Evolutionary conservation across 805 yeast species (phyloP).

Genomic region (Hemisphaericaspora nanyangensis): DNA sequence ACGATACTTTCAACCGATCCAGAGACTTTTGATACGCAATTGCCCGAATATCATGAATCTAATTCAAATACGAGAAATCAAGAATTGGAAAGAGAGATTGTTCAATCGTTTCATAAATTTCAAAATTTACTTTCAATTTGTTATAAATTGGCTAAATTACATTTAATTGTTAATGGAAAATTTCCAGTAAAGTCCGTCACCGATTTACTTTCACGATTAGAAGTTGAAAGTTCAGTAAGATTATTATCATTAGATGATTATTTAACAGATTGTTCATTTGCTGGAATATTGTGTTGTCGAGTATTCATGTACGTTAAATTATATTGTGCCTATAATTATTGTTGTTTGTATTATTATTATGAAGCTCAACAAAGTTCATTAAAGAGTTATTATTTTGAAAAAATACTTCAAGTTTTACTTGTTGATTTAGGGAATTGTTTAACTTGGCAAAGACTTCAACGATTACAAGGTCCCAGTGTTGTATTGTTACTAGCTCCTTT

Average conservation of each 20-base stretch:
- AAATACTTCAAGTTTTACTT: neutral
- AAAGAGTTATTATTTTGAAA: neutral
- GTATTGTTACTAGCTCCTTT: neutral
- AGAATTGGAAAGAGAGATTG: constrained; percentile 7
- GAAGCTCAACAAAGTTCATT: constrained; percentile 1
- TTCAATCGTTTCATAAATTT: constrained; percentile 1
- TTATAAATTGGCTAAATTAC: constrained; percentile 1
- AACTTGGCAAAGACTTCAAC: neutral
- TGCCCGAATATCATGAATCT: constrained; percentile 32
- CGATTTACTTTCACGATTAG: constrained; percentile 2
- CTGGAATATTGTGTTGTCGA: neutral
- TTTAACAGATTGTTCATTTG: neutral
- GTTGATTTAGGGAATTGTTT: neutral
- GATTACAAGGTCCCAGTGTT: neutral
- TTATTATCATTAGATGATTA: constrained; percentile 1
- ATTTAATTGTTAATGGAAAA: constrained; percentile 2
- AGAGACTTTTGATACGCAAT: constrained; percentile 43
- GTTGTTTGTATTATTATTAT: constrained; percentile 1
- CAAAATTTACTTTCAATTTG: neutral
- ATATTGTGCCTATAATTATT: constrained; percentile 1
- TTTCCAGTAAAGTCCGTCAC: neutral
- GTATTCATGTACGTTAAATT: constrained; percentile 1
- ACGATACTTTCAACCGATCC: constrained; percentile 35
- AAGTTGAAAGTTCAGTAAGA: neutral
- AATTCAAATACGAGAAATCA: constrained; percentile 8